These are phyloP conservation scores for Ascoidea asiatica DNA, from an alignment of 805 yeast species.

Conservation along the genomic window DNA sequence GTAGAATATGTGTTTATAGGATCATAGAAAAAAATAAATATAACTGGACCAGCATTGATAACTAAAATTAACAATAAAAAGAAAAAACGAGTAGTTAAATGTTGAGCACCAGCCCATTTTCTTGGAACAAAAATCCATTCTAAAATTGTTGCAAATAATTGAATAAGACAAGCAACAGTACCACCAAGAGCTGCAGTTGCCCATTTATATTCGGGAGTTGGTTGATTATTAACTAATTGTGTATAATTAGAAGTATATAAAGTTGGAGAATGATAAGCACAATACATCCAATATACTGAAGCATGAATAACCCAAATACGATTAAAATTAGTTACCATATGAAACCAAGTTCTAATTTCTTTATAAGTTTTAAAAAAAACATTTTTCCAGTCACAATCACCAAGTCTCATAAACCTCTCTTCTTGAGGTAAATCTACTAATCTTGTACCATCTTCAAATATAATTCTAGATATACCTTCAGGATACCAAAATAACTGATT, in stretches of 20 bases:
- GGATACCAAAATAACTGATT: constrained; percentile 99
- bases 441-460: constrained; percentile 84
- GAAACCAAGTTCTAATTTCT: constrained; percentile 97
- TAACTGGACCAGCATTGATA: constrained; percentile 73
- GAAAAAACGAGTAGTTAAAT: constrained; percentile 74
- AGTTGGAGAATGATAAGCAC: constrained; percentile 85
- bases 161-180: constrained; percentile 67
- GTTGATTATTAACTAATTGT: constrained; percentile 73
- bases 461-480: constrained; percentile 90
- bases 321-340: constrained; percentile 85
- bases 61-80: constrained; percentile 54
- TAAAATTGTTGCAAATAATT: constrained; percentile 73
- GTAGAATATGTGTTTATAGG: constrained; percentile 51
- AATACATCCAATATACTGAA: constrained; percentile 87
- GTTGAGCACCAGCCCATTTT: constrained; percentile 99
- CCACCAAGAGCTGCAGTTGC: constrained; percentile 91
- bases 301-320: constrained; percentile 97
- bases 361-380: constrained; percentile 93
- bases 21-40: constrained; percentile 75
- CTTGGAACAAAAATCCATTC: constrained; percentile 98
- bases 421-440: constrained; percentile 79
- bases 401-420: constrained; percentile 80
- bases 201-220: constrained; percentile 87
- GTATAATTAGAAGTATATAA: constrained; percentile 77
- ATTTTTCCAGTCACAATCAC: constrained; percentile 84